These are phyloP conservation scores for Candida sonorensis DNA, from an alignment of 805 yeast genomes.

Conservation along the genomic window DNA sequence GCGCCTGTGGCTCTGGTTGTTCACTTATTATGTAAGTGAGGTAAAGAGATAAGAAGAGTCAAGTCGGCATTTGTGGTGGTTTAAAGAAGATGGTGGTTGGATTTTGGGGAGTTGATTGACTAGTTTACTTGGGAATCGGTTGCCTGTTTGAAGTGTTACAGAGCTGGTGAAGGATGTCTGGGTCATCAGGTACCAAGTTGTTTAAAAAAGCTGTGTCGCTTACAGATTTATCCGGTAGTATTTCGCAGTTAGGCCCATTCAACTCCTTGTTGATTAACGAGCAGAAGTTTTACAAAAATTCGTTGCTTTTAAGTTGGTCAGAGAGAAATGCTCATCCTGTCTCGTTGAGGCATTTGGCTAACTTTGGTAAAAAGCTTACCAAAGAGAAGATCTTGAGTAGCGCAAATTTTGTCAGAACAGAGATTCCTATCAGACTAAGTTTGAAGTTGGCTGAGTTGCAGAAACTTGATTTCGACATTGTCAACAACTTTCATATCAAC, in stretches of 20 bases:
- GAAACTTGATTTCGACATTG: constrained; percentile 69
- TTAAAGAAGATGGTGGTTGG: too few relatives aligned
- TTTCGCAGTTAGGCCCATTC: constrained; percentile 15
- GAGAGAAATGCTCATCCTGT: constrained; percentile 78
- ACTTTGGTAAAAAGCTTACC: constrained; percentile 74
- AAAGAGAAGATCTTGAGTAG: constrained; percentile 71
- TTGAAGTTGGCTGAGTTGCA: constrained; percentile 76
- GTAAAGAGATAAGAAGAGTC: too few relatives aligned
- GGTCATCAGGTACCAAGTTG: neutral
- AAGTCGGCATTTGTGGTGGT: too few relatives aligned
- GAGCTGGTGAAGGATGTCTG: neutral
- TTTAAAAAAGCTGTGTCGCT: constrained; percentile 10
- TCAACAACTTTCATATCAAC: constrained; percentile 77
- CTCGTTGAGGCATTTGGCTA: constrained; percentile 82
- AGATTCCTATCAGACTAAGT: constrained; percentile 78
- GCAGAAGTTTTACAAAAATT: constrained; percentile 85
- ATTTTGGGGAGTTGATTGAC: too few relatives aligned
- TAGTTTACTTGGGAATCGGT: too few relatives aligned
- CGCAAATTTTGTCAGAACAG: constrained; percentile 85
- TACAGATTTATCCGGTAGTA: constrained; percentile 10
- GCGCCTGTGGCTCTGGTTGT: too few relatives aligned
- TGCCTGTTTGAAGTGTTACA: too few relatives aligned
- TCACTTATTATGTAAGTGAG: too few relatives aligned
- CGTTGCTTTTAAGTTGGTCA: constrained; percentile 56
- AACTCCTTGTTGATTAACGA: constrained; percentile 30